Percentiles rank a stretch among this genome's conserved stretches.
These are phyloP conservation scores for Geranium rotundifolium DNA, from an alignment of 345 rosid species.

Conservation along the genomic window DNA sequence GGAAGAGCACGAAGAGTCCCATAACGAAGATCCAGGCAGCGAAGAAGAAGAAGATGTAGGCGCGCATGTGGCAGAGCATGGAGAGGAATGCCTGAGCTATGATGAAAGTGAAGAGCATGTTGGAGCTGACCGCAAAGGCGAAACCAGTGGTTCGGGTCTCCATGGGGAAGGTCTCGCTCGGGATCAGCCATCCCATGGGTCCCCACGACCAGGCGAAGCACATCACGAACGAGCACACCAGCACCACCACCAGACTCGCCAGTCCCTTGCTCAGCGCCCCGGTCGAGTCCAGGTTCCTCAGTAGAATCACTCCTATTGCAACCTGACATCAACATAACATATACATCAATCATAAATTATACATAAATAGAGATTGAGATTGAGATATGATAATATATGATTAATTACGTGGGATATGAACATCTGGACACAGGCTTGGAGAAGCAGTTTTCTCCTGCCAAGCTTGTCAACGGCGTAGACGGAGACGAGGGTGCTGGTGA, in stretches of 20 bases:
- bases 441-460: conserved; percentile 32
- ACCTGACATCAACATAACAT: conserved; percentile 2
- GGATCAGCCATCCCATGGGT: conserved; percentile 70
- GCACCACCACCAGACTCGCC: conserved; percentile 34
- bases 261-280: conserved; percentile 19
- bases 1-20: conserved; percentile 37
- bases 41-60: conserved; percentile 52
- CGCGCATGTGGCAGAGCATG: conserved; percentile 38
- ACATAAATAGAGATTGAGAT: too few species aligned
- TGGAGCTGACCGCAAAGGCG: conserved; percentile 48
- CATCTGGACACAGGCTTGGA: conserved; percentile 34
- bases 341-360: too few species aligned
- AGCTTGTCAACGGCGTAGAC: conserved; percentile 18
- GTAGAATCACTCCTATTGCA: conserved; percentile 38
- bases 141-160: conserved; percentile 58
- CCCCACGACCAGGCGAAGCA: conserved; percentile 87
- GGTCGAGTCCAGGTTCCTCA: conserved; percentile 20
- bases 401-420: conserved; percentile 7
- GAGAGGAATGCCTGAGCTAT: conserved; percentile 73
- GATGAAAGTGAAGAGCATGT: conserved; percentile 77
- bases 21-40: conserved; percentile 47
- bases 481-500: conserved; percentile 27
- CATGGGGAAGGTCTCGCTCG: conserved; percentile 58
- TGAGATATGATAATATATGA: too few species aligned
- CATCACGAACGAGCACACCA: conserved; percentile 49